Percentiles rank a stretch among this genome's conserved stretches.
Conservation (phyloP, 352 stramenopile species). For the Peronosclerospora sorghi region DNA sequence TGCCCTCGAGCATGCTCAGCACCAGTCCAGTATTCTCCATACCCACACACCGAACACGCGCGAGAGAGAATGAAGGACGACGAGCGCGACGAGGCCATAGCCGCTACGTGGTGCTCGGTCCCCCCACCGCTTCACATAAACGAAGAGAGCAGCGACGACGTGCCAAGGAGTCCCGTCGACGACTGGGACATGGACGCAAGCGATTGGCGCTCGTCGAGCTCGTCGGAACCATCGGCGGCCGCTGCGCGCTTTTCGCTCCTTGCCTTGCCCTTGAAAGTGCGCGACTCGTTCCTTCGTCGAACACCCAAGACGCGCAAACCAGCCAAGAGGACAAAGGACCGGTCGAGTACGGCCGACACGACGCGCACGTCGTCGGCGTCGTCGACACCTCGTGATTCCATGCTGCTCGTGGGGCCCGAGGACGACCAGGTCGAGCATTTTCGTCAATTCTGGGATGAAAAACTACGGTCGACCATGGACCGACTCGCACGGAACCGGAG, state of each 20-base stretch:
- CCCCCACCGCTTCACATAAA: not conserved
- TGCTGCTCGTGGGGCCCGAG: conserved; percentile 1
- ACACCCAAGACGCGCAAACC: conserved; percentile 1
- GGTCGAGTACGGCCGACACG: conserved; percentile 16
- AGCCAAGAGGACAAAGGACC: conserved; percentile 19
- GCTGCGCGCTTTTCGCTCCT: conserved; percentile 33
- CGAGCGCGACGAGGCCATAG: too few relatives aligned
- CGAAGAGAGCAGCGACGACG: conserved; percentile 23
- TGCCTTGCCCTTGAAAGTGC: conserved; percentile 29
- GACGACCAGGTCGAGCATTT: conserved; percentile 51
- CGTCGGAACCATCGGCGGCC: conserved; percentile 19
- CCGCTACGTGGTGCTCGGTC: not conserved
- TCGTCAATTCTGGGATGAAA: conserved; percentile 71
- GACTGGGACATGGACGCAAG: conserved; percentile 34
- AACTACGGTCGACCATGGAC: conserved; percentile 53
- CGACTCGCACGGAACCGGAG: conserved; percentile 24
- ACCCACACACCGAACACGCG: too few relatives aligned
- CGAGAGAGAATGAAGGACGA: too few relatives aligned
- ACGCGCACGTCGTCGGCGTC: conserved; percentile 19
- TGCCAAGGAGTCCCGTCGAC: conserved; percentile 20
- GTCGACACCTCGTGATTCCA: conserved; percentile 17
- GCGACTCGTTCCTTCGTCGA: conserved; percentile 31
- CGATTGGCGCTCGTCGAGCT: conserved; percentile 40
- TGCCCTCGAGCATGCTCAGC: too few relatives aligned
- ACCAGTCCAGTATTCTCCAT: too few relatives aligned